Evolutionary conservation across 352 stramenopile species (phyloP).

Genomic region (Pythium vanterpoolii): DNA sequence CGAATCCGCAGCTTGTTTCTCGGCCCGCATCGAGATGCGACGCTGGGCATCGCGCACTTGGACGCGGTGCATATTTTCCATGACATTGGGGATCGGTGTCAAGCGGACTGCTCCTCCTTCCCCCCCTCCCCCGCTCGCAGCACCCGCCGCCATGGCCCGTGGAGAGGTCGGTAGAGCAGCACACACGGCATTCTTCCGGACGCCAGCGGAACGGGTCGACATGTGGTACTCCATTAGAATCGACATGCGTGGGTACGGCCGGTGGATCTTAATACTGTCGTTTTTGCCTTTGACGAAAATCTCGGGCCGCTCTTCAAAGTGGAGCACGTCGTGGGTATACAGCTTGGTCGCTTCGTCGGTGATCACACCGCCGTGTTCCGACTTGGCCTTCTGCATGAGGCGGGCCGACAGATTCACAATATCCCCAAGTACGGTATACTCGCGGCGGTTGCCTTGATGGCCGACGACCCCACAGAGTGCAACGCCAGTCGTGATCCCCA

Average conservation of each 20-base stretch:
- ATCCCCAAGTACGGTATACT: constrained; percentile 93
- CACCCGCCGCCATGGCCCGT: background rate
- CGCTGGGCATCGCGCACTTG: constrained; percentile 80
- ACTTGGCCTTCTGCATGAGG: constrained; percentile 90
- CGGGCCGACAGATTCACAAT: constrained; percentile 92
- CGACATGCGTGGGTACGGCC: constrained; percentile 85
- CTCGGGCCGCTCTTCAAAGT: constrained; percentile 85
- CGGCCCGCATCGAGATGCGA: constrained; percentile 49
- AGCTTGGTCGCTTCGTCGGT: constrained; percentile 86
- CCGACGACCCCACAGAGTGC: constrained; percentile 92
- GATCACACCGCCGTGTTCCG: constrained; percentile 81
- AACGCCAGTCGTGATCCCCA: constrained; percentile 91
- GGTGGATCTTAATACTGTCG: constrained; percentile 87
- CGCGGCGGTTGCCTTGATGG: constrained; percentile 84
- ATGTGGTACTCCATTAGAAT: constrained; percentile 75
- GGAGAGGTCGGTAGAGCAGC: constrained; percentile 16
- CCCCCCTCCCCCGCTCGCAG: background rate
- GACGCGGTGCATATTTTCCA: constrained; percentile 86
- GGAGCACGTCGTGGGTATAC: constrained; percentile 80
- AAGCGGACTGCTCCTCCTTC: constrained; percentile 14
- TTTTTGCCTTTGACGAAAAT: constrained; percentile 94
- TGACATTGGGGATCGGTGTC: constrained; percentile 67
- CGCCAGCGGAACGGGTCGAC: constrained; percentile 24
- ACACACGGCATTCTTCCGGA: constrained; percentile 22
- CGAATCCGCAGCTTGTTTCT: constrained; percentile 37